Evolutionary conservation across 306 rosid genomes (phyloP).

Genomic region (Trichosanthes truncata): DNA sequence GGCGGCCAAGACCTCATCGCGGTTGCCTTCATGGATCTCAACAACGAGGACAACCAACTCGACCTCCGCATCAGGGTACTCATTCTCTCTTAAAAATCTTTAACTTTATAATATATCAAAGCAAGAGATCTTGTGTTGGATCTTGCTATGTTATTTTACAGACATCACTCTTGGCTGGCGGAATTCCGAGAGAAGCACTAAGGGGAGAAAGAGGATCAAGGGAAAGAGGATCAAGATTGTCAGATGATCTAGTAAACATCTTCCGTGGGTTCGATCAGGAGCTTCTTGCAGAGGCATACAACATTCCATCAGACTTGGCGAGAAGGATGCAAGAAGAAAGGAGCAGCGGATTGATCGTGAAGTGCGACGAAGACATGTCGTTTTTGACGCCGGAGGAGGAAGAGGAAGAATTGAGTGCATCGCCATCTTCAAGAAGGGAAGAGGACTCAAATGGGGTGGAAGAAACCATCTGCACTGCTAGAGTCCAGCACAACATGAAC

Average conservation of each 20-base stretch:
- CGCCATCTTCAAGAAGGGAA: not conserved
- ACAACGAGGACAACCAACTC: slow-evolving; percentile 20
- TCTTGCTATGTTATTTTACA: not conserved
- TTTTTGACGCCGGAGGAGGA: slow-evolving; percentile 8
- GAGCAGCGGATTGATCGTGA: slow-evolving; percentile 4
- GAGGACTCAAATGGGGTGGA: slow-evolving; percentile 7
- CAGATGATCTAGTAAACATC: not conserved
- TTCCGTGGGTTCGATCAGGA: slow-evolving; percentile 7
- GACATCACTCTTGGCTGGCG: slow-evolving; percentile 18
- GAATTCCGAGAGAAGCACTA: not conserved
- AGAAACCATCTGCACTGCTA: slow-evolving; percentile 15
- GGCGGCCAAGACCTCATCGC: slow-evolving; percentile 12
- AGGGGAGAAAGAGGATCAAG: not conserved
- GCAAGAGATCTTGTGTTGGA: not conserved
- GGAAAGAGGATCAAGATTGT: not conserved
- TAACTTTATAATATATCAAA: not conserved
- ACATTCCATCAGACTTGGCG: slow-evolving; percentile 8
- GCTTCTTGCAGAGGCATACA: slow-evolving; percentile 13
- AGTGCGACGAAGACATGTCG: slow-evolving; percentile 11
- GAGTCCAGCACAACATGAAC: slow-evolving; percentile 16
- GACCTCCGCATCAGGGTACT: slow-evolving; percentile 16
- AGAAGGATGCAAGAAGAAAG: slow-evolving; percentile 6
- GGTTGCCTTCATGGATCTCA: slow-evolving; percentile 16
- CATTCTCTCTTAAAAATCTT: not conserved
- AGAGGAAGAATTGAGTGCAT: not conserved